These are phyloP conservation scores for Helotiales sp. DNA, from an alignment of 2,329 filamentous ascomycete genomes.

Conservation along the genomic window DNA sequence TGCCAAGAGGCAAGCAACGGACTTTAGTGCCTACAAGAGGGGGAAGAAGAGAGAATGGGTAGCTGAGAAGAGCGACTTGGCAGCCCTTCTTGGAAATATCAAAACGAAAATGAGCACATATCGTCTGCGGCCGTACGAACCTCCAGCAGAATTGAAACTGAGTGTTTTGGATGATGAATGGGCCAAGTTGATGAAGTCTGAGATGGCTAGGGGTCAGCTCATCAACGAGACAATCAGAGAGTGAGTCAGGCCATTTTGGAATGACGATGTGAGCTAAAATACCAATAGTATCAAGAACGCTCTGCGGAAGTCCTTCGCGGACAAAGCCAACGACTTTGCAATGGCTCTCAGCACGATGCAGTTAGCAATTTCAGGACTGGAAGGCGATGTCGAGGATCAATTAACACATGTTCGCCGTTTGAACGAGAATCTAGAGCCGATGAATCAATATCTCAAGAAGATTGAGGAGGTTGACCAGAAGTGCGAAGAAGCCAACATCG, in stretches of 20 bases:
- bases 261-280: conserved; percentile 32
- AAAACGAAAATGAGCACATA: conserved; percentile 98
- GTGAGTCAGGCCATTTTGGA: conserved; percentile 45
- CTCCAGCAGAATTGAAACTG: conserved; percentile 78
- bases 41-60: conserved; percentile 94
- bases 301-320: conserved; percentile 87
- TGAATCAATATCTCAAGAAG: conserved; percentile 88
- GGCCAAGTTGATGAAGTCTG: conserved; percentile 74
- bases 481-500: conserved; percentile 95
- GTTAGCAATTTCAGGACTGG: conserved; percentile 90
- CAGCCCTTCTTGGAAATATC: conserved; percentile 92
- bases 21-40: conserved; percentile 88
- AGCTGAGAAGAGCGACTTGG: conserved; percentile 93
- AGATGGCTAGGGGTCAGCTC: conserved; percentile 85
- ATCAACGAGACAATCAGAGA: conserved; percentile 99
- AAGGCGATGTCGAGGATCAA: conserved; percentile 96
- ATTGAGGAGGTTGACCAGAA: conserved; percentile 85
- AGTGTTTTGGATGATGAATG: conserved; percentile 83
- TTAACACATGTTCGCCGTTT: conserved; percentile 82
- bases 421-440: conserved; percentile 79
- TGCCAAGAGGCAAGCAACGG: conserved; percentile 79
- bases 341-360: conserved; percentile 93
- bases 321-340: conserved; percentile 98
- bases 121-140: conserved; percentile 85
- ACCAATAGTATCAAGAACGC: conserved; percentile 84